Base-by-base conservation (phyloP, 2,329 filamentous ascomycete genomes). In the Penicillium sp. region DNA sequence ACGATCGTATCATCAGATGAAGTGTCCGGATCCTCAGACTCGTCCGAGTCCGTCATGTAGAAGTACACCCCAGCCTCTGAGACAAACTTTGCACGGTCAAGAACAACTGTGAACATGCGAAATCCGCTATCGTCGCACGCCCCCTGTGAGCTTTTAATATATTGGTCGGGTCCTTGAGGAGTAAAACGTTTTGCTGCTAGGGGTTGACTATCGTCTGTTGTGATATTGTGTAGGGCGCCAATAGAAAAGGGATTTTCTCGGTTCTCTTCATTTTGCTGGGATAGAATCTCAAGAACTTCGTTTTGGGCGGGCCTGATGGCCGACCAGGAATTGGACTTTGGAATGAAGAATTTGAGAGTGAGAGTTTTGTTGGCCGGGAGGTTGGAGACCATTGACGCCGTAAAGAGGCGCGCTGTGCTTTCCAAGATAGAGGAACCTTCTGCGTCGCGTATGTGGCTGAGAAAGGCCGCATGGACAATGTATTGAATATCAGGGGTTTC, bases 341-440 rank as follows among this genome's bases (percentile, higher is more conserved):
- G 60, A 38, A 64, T 65, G 23, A 42, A 44, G 48, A 65, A 65
- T 44, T 60, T 49, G 19, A 65, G 48, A 25, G 44, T 47, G 15
- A 65, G 27, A 5, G 55, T 56, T 49, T 59, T 57, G 7, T 23
- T 52, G 13, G 42, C 15, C 17, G 60, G 54, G 2, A 64, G 58
- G 33, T 62, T 47, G n/a, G 35, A 47, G 8, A 51, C 4, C 0
- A 64, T 25, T 1, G 55, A 50, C 4, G 60, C 33, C 3, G 55
- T 56, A 17, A 64, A 59, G n/a, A 64, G 60, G 10, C 55, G 49
- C 2, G 58, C 57, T n/a, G 61, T 64, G 33, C 35, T 60, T 50
- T 60, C 60, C 0, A 66, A 21, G 4, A 62, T 42, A 41, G 56
- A 38, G 23, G 25, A 23, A 19, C 41, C 45, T 27, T 38, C 48